Evolutionary conservation across 2,329 filamentous ascomycete genomes (phyloP).

Genomic region (Grosmannia penicillata): DNA sequence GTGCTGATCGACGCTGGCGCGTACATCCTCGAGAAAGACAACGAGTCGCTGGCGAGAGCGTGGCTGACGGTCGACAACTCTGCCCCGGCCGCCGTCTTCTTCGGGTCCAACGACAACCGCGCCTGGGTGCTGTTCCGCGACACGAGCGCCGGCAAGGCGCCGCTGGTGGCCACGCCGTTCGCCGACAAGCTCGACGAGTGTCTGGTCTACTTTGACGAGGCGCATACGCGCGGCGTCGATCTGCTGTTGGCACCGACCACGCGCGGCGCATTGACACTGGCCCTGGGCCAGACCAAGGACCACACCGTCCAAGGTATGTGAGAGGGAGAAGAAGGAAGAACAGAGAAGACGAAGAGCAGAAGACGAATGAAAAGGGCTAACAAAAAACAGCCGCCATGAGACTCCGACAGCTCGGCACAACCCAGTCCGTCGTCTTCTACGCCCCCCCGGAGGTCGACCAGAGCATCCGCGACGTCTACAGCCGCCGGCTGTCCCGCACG

Average conservation of each 20-base stretch:
- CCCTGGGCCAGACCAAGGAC: constrained; percentile 43
- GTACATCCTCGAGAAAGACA: constrained; percentile 47
- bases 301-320: constrained; percentile 41
- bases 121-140: constrained; percentile 4
- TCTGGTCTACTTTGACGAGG: constrained; percentile 45
- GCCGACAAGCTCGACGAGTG: constrained; percentile 20
- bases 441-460: constrained; percentile 46
- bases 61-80: constrained; percentile 34
- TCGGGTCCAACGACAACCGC: constrained; percentile 14
- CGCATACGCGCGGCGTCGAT: constrained; percentile 46
- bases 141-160: neutral
- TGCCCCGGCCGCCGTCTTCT: constrained; percentile 37
- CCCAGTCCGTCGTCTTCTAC: constrained; percentile 40
- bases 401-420: constrained; percentile 39
- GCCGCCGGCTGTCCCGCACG: constrained; percentile 11
- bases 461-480: constrained; percentile 36
- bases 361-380: neutral
- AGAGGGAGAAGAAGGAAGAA: neutral
- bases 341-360: too few relatives aligned
- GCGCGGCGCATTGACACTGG: constrained; percentile 38
- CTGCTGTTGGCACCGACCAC: constrained; percentile 34
- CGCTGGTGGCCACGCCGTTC: constrained; percentile 4
- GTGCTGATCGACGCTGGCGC: constrained; percentile 52
- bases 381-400: constrained; percentile 46
- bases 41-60: constrained; percentile 27